Conservation (phyloP, 495 filamentous ascomycete genomes). For the Penicillium coprophilum region DNA sequence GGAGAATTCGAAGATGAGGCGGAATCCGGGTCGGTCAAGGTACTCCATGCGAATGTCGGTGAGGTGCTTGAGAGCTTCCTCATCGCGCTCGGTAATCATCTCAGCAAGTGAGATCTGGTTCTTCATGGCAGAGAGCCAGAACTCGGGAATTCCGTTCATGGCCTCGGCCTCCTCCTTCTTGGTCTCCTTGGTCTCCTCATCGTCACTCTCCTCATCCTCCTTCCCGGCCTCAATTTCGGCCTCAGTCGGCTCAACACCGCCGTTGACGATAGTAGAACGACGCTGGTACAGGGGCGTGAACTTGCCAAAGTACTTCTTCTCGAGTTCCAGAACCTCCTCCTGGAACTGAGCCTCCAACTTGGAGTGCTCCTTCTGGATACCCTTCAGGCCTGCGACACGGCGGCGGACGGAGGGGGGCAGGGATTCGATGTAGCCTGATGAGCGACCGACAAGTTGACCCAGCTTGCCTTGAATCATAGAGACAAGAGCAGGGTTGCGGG, state of each 20-base stretch:
- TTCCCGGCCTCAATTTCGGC: slow-evolving; percentile 84
- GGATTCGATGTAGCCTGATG: slow-evolving; percentile 97
- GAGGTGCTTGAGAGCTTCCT: slow-evolving; percentile 86
- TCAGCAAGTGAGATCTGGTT: slow-evolving; percentile 95
- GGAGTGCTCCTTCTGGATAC: slow-evolving; percentile 96
- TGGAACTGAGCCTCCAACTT: slow-evolving; percentile 98
- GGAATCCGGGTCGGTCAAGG: slow-evolving; percentile 95
- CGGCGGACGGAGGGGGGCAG: slow-evolving; percentile 84
- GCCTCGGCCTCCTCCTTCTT: slow-evolving; percentile 49
- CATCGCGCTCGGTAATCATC: slow-evolving; percentile 97
- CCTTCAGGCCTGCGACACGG: slow-evolving; percentile 92
- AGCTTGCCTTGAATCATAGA: slow-evolving; percentile 98
- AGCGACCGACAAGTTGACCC: slow-evolving; percentile 86
- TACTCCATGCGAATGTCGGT: slow-evolving; percentile 98
- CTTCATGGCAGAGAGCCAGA: slow-evolving; percentile 99
- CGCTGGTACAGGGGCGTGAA: slow-evolving; percentile 97
- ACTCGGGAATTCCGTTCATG: slow-evolving; percentile 86
- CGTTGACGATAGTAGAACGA: slow-evolving; percentile 91
- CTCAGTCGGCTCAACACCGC: slow-evolving; percentile 78
- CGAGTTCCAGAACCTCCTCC: slow-evolving; percentile 93
- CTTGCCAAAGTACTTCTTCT: slow-evolving; percentile 99
- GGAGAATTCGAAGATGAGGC: slow-evolving; percentile 93
- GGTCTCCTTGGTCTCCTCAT: slow-evolving; percentile 50
- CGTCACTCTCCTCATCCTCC: slow-evolving; percentile 65
- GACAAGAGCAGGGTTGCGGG: slow-evolving; percentile 87